Conservation (phyloP, 139 green algal genomes). For the Closterium sp. region DNA sequence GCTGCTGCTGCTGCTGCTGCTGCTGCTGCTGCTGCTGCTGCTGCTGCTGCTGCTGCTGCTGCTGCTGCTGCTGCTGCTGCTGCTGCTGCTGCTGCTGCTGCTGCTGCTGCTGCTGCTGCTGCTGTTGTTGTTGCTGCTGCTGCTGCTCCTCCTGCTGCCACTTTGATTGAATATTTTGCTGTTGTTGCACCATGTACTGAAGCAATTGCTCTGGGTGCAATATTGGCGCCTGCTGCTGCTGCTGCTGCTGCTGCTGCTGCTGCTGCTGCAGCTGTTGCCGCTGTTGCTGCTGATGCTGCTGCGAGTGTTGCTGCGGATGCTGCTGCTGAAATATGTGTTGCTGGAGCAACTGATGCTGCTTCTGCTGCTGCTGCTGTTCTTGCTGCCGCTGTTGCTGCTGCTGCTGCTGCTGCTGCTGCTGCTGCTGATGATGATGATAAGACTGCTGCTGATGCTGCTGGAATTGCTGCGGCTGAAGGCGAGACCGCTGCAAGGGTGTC, state of each 20-base stretch:
- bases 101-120: background rate
- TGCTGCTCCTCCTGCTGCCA: background rate
- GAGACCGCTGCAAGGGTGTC: background rate
- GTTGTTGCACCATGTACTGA: background rate
- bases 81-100: too few relatives aligned
- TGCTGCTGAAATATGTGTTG: background rate
- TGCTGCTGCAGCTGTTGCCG: too few relatives aligned
- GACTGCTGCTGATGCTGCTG: background rate
- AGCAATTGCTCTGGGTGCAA: background rate
- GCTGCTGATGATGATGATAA: too few relatives aligned
- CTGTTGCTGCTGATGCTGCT: background rate
- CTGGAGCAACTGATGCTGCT: background rate
- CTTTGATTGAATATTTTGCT: background rate
- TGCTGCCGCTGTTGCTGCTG: background rate
- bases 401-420: too few relatives aligned
- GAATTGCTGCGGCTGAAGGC: background rate
- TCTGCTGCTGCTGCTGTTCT: background rate
- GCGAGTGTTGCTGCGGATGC: background rate
- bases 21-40: too few relatives aligned
- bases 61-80: too few relatives aligned
- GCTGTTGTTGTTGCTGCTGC: background rate
- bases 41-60: too few relatives aligned
- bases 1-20: too few relatives aligned
- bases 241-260: background rate
- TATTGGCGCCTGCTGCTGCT: background rate